Conservation (phyloP, 306 rosid species). For the Hippophae rhamnoides region DNA sequence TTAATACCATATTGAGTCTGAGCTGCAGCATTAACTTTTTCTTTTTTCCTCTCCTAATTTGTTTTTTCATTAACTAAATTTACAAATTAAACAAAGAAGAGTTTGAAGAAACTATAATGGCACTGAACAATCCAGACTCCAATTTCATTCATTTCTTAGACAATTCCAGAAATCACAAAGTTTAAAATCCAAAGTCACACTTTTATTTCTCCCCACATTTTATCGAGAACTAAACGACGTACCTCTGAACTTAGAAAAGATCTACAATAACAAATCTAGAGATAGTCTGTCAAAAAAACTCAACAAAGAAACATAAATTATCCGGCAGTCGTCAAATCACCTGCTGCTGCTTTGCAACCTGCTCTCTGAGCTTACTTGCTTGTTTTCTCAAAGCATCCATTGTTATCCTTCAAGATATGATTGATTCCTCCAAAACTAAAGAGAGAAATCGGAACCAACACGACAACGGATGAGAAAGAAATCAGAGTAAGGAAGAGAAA, state of each 20-base stretch:
- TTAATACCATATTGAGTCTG: neutral
- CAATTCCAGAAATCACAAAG: neutral
- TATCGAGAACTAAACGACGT: conserved; percentile 7
- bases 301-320: neutral
- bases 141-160: neutral
- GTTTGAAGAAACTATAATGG: neutral
- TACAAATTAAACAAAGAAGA: conserved; percentile 1
- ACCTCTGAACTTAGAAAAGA: neutral
- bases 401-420: conserved; percentile 11
- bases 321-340: conserved; percentile 11
- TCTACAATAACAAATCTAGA: no score
- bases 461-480: conserved; percentile 2
- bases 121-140: neutral
- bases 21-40: neutral
- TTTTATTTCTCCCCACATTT: neutral
- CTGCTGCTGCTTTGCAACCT: conserved; percentile 93
- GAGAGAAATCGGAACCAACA: neutral
- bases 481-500: neutral
- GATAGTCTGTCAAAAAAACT: no score
- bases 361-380: conserved; percentile 80
- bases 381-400: conserved; percentile 90
- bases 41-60: no score
- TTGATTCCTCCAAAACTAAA: conserved; percentile 2
- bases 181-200: neutral
- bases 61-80: neutral